A percentile compares a stretch with the other conserved stretches of the same genome.
Evolutionary conservation across 495 filamentous ascomycete species (phyloP).

Genomic region (Annulohypoxylon bovei): DNA sequence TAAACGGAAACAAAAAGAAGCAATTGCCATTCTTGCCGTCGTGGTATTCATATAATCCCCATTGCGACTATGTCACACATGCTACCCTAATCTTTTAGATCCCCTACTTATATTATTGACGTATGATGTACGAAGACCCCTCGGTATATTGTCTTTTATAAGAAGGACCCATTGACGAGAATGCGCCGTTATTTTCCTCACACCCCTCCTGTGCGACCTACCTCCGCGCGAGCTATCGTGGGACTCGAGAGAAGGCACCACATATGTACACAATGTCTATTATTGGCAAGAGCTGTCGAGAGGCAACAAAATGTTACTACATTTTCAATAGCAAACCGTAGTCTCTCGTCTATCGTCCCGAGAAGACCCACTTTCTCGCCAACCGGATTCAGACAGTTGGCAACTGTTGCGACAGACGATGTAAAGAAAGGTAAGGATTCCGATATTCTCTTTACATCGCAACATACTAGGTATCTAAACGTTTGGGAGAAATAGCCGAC

Average conservation of each 20-base stretch:
- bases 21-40: not conserved
- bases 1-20: not conserved
- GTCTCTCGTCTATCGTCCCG: conserved; percentile 3
- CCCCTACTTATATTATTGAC: conserved; percentile 7
- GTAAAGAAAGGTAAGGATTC: conserved; percentile 45
- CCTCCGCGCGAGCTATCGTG: conserved; percentile 25
- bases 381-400: conserved; percentile 42
- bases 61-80: not conserved
- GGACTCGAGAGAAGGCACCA: conserved; percentile 27
- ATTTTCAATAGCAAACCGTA: conserved; percentile 13
- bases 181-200: conserved; percentile 33
- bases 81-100: not conserved
- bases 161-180: conserved; percentile 10
- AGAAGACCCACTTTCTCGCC: conserved; percentile 30
- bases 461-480: conserved; percentile 20
- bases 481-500: conserved; percentile 29
- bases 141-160: conserved; percentile 8
- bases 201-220: conserved; percentile 30
- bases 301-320: conserved; percentile 27
- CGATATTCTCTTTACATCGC: not conserved
- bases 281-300: conserved; percentile 15
- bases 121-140: conserved; percentile 28
- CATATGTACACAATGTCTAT: conserved; percentile 36
- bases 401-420: conserved; percentile 46
- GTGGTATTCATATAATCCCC: not conserved